Evolutionary conservation across 208 protist genomes (phyloP).

Genomic region (Acanthamoeba royreba): DNA sequence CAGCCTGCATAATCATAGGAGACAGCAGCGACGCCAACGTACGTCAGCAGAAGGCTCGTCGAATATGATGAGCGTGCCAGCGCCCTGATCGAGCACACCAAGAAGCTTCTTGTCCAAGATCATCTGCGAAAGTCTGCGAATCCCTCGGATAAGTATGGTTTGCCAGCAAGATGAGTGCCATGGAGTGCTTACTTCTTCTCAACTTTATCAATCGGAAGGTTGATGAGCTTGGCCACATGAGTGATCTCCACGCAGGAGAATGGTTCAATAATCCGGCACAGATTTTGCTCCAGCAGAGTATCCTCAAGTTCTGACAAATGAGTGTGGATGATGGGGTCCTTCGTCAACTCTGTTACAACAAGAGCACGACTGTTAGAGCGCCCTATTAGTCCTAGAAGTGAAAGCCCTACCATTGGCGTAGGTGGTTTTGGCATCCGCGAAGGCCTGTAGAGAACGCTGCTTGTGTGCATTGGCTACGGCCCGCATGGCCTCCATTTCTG

Average conservation of each 20-base stretch:
- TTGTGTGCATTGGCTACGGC: conserved; percentile 92
- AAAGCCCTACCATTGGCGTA: conserved; percentile 46
- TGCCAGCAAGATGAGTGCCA: background rate
- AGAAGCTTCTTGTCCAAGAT: conserved; percentile 97
- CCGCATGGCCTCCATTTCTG: conserved; percentile 91
- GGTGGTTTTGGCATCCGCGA: conserved; percentile 84
- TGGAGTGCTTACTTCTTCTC: conserved; percentile 75
- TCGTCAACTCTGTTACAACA: conserved; percentile 47
- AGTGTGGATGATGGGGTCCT: conserved; percentile 88
- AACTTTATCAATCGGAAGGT: conserved; percentile 77
- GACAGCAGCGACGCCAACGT: background rate
- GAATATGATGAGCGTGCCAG: conserved; percentile 76
- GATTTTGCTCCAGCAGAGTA: conserved; percentile 93
- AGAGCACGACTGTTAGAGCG: no score
- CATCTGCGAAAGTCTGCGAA: conserved; percentile 93
- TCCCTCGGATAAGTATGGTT: background rate
- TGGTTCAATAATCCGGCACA: conserved; percentile 94
- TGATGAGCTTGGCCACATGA: conserved; percentile 90
- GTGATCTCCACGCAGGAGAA: conserved; percentile 94
- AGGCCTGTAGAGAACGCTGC: conserved; percentile 91
- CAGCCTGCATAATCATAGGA: background rate
- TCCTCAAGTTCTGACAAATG: conserved; percentile 94
- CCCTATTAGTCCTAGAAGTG: background rate
- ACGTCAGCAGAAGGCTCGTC: conserved; percentile 56
- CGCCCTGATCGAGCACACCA: conserved; percentile 89